Evolutionary conservation across 1,284 basidiomycete species (phyloP), one percentile per base, ranked within the genome.

Genomic region (Heterobasidion irregulare): DNA sequence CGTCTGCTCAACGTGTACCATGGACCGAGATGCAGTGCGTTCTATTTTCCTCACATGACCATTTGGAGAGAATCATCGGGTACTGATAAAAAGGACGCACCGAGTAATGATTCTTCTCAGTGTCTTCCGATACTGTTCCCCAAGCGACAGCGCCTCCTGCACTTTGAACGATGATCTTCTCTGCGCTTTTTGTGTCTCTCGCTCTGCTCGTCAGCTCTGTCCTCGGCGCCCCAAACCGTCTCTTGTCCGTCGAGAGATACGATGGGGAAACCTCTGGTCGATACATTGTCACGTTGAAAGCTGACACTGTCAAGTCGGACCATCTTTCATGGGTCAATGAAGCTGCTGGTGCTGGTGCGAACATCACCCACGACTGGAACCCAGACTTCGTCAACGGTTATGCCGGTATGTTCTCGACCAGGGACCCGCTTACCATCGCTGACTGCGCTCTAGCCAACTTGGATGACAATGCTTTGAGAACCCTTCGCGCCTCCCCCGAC

Each of bases 231-330:
- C 58, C 70, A 60, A 56, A 60, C 46, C 52, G 49, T 13, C 61
- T 64, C 48, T 65, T 70, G 56, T 61, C 66, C 56, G 72, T 81
- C 56, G 66, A 74, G 53, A 74, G 75, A 63, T 68, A 69, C 56
- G 58, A 57, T 16, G 64, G 62, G 41, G 52, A 41, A 18, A 64
- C 57, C 53, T 49, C 58, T 13, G 59, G 59, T 9, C 66, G 67
- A 52, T 84, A 83, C 72, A 80, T 86, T 61, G 76, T 86, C 64
- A 76, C 78, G 62, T 73, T 88, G 66, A 83, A 83, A 70, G 71
- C 76, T 53, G 77, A 72, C 36, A 72, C 75, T 34, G 65, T 70
- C 35, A 68, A 72, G 50, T 65, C 58, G 48, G 56, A 53, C 16
- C 59, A 64, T 46, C 52, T 71, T 49, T 56, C 54, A 6, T 63